Evolutionary conservation across 228 moss, liverwort and hornwort genomes (phyloP).

Genomic region (Sphagnum magellanicum): DNA sequence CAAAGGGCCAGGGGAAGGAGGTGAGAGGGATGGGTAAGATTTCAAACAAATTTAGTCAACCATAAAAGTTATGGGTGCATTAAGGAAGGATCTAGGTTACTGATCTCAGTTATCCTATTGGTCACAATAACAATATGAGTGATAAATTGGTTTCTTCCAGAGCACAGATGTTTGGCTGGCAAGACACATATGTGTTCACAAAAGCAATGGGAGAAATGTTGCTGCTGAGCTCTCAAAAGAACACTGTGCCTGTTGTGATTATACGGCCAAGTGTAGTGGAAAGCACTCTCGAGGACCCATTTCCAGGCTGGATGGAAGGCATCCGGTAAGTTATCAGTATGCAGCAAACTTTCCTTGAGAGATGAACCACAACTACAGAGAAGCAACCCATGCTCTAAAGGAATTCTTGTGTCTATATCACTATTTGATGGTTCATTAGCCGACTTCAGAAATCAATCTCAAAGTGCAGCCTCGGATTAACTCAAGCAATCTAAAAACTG

Average conservation of each 20-base stretch:
- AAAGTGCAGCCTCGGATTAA: not conserved
- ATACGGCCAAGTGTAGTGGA: constrained; percentile 82
- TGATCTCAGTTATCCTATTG: too few relatives aligned
- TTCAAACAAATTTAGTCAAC: too few relatives aligned
- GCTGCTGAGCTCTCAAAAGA: constrained; percentile 33
- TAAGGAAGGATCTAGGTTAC: too few relatives aligned
- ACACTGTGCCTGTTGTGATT: constrained; percentile 55
- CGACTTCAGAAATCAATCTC: not conserved
- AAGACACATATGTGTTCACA: constrained; percentile 77
- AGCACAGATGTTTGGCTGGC: constrained; percentile 77
- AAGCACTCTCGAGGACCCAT: constrained; percentile 65
- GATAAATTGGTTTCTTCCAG: constrained; percentile 18
- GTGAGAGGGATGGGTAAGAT: too few relatives aligned
- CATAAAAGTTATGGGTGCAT: too few relatives aligned
- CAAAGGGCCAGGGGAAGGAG: too few relatives aligned
- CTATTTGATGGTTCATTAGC: not conserved
- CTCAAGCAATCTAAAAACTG: too few relatives aligned
- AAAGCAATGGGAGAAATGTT: constrained; percentile 86
- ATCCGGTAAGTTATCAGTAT: constrained; percentile 32
- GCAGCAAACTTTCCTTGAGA: too few relatives aligned
- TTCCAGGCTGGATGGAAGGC: constrained; percentile 86
- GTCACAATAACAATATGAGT: too few relatives aligned
- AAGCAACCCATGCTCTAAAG: too few relatives aligned
- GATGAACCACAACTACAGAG: too few relatives aligned
- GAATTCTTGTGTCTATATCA: not conserved